Evolutionary conservation across 2,329 filamentous ascomycete genomes (phyloP), one percentile per base, ranked within the genome.

Genomic region (Gnomoniopsis smithogilvyi): DNA sequence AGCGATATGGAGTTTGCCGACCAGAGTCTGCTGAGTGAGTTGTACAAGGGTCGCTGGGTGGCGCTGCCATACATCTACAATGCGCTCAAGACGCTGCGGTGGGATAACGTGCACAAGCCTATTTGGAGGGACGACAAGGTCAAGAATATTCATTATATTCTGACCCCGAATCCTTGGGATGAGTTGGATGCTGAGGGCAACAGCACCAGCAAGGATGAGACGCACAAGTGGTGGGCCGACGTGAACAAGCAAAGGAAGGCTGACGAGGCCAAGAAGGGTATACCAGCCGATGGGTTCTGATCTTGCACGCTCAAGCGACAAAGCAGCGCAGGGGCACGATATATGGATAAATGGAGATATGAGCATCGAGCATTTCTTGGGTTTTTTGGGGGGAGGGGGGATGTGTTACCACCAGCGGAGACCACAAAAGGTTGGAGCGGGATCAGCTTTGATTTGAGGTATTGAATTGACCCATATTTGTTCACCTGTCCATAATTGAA

Each of bases 101-200:
- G 77, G 74, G 65, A 74, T 17, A 76, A 73, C 14, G 82, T 85
- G 33, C 84, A 87, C 66, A 69, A 72, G 30, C 67, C 72, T 58
- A 82, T 87, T 58, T 87, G 84, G 84, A 70, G 74, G 12, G 84
- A 87, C 64, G 79, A 79, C 19, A 68, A 72, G 45, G 81, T 87
- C 52, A 85, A 84, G 74, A 85, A 85, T 64, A 69, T 87, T 6
- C 84, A 87, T 67, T 86, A 84, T 62, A 85, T 87, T 49, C 68
- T 87, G 22, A 78, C 75, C 41, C 83, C 84, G 0, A 87, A 87
- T 71, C 84, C 84, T 2, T 87, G 84, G 84, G 76, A 84, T 47
- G 78, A 83, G 70, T 63, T 79, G 33, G 73, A 78, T 47, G 72
- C 66, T 2, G 64, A 73, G 15, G 80, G 80, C 2, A 70, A 75